Evolutionary conservation across 1,284 basidiomycete species (phyloP).

Genomic region (Pseudozyma sp.): DNA sequence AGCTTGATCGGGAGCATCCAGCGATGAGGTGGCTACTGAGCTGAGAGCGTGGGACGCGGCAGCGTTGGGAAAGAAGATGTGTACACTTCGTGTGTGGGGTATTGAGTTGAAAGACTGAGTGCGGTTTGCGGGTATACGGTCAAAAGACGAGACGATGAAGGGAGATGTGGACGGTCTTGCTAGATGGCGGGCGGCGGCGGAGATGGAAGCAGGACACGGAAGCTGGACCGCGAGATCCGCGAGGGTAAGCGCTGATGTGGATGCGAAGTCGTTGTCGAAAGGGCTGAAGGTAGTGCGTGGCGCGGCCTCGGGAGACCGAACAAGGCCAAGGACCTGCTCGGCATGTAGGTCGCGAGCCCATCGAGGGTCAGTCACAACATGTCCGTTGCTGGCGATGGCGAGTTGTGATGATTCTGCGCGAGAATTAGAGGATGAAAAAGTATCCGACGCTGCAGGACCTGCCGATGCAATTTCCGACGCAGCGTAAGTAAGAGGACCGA

Average conservation of each 20-base stretch:
- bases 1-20: slow-evolving; percentile 3
- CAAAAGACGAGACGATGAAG: slow-evolving; percentile 13
- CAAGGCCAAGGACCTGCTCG: neutral
- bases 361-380: slow-evolving; percentile 5
- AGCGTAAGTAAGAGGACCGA: slow-evolving; percentile 27
- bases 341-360: slow-evolving; percentile 4
- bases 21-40: neutral
- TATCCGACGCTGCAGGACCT: neutral
- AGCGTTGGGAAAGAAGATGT: slow-evolving; percentile 31
- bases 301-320: neutral
- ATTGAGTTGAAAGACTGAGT: slow-evolving; percentile 7
- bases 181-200: slow-evolving; percentile 25
- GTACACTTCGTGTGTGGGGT: slow-evolving; percentile 21
- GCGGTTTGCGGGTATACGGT: slow-evolving; percentile 17
- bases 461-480: slow-evolving; percentile 21
- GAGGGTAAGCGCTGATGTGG: slow-evolving; percentile 2
- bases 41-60: slow-evolving; percentile 28
- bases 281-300: neutral
- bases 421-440: neutral
- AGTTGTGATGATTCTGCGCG: neutral
- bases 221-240: neutral
- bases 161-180: slow-evolving; percentile 8
- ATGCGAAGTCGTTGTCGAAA: slow-evolving; percentile 8
- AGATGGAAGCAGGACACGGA: slow-evolving; percentile 9
- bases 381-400: neutral